Base-by-base conservation (phyloP, 192 early-diverging fungal genomes). In the Rhizophagus clarus region DNA sequence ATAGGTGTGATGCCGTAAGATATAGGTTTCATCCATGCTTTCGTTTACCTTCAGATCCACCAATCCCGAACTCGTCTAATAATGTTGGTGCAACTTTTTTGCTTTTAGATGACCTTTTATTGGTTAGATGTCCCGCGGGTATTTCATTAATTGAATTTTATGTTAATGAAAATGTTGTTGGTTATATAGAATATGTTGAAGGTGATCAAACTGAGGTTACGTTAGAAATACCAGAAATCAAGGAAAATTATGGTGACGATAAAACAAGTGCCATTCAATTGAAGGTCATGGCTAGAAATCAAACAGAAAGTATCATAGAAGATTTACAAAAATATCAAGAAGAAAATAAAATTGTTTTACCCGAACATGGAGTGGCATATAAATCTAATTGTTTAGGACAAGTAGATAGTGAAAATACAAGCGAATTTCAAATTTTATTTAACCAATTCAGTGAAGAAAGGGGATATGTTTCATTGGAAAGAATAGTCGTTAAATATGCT, bases 61-160 rank as follows among this genome's bases (percentile, higher is more conserved):
- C 61, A 45, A 42, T 9, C 28, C 29, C 31, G 4, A 45, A 17
- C 1, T n/a, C 32, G 4, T 10, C 17, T 28, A 28, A 68, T 17
- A 20, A 79, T 69, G 1, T 69, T 6, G 1, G 15, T 34, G 28
- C 66, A 2, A 28, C 42, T 14, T 79, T 79, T 69, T 69, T 66
- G 77, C 47, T 28, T 11, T 47, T 69, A 32, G 20, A 79, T 49
- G 42, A 79, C 12, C 34, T 66, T 17, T n/a, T 79, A 26, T 32
- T 79, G 28, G 60, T 79, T 49, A n/a, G 31, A 20, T 79, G 66
- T 24, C 22, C 28, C 7, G 83, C 80, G 40, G 91, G 90, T 17
- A 82, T 92, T 49, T 86, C 90, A 10, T 87, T 92, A 81, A 69
- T 92, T 6, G 91, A 92, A 81, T 70, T 89, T 24, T 84, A 86